Evolutionary conservation across 2,329 filamentous ascomycete genomes (phyloP).

Genomic region (Trichoderma sp.): DNA sequence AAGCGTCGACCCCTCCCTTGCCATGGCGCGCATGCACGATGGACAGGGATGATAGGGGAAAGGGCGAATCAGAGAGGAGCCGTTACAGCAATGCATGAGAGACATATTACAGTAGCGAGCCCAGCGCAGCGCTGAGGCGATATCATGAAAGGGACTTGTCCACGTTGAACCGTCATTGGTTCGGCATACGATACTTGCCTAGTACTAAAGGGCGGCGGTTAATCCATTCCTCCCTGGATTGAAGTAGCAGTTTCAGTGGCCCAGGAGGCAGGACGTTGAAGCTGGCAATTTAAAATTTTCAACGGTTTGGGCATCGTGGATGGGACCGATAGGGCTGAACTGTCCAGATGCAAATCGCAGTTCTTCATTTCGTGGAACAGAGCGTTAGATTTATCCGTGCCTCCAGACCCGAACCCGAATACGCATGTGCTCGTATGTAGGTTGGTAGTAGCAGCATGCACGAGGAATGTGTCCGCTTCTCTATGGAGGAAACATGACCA

Average conservation of each 20-base stretch:
- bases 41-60: background rate
- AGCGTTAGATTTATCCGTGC: background rate
- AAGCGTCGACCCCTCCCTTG: background rate
- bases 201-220: background rate
- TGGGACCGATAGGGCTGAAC: background rate
- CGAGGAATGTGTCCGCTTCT: constrained; percentile 1
- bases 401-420: background rate
- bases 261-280: background rate
- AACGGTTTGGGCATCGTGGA: background rate
- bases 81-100: background rate
- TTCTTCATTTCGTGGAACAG: background rate
- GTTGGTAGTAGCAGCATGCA: background rate
- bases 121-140: background rate
- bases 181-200: background rate
- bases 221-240: background rate
- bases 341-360: background rate
- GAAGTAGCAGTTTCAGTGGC: background rate
- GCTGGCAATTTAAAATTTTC: background rate
- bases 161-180: background rate
- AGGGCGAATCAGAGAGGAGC: background rate
- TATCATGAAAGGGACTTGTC: background rate
- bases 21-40: background rate
- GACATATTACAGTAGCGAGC: background rate
- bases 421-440: background rate
- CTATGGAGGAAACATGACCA: background rate